phyloP scores from a whole-genome alignment of 75 land plant species.

The Cupressus sempervirens region DNA sequence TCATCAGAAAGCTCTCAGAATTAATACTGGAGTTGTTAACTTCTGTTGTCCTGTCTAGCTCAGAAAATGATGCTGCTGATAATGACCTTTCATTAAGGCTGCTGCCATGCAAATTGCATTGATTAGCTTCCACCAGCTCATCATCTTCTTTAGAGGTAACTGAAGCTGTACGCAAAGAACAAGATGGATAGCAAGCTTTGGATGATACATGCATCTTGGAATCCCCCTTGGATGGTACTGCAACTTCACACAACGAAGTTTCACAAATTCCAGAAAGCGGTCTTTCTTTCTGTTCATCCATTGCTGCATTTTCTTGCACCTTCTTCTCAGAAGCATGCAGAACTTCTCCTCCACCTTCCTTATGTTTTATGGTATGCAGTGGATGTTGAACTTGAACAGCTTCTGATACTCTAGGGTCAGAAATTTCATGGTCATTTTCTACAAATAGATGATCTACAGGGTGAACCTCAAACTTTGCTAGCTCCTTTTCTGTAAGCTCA shows the following conservation, averaged over 20 bases:
- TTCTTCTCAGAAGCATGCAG: background rate
- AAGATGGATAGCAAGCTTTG: background rate
- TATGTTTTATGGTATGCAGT: background rate
- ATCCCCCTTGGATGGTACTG: background rate
- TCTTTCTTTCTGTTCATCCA: constrained; percentile 3
- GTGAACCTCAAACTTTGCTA: constrained; percentile 22
- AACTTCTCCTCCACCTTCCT: constrained; percentile 8
- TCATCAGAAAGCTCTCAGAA: background rate
- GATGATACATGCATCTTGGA: constrained; percentile 1
- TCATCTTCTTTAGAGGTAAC: background rate
- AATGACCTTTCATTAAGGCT: background rate
- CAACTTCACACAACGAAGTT: background rate
- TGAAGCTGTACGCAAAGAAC: background rate
- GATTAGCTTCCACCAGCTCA: background rate
- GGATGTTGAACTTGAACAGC: background rate
- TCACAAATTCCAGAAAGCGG: background rate
- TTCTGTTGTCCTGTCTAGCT: background rate
- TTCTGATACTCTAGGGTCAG: background rate
- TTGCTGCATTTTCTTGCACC: background rate
- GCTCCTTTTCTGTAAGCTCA: constrained; percentile 40
- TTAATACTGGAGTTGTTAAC: background rate
- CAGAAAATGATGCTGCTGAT: constrained; percentile 11
- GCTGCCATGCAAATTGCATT: background rate
- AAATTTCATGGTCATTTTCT: background rate
- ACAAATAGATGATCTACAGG: background rate